These are phyloP conservation scores for Sicyos edulis DNA, from an alignment of 306 rosid genomes.

Conservation along the genomic window DNA sequence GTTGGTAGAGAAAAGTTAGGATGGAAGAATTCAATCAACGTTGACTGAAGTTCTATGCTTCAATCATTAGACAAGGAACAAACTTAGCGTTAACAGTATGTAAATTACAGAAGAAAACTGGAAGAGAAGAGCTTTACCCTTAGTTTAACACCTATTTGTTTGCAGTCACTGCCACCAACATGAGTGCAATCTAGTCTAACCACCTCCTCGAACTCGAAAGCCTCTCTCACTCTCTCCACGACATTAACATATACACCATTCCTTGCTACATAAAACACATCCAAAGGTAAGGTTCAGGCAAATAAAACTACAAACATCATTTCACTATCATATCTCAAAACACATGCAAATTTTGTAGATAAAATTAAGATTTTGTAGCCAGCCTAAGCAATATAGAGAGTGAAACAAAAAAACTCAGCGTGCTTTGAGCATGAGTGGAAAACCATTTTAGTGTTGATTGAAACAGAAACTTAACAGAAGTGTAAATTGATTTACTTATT, in stretches of 20 bases:
- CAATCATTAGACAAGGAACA: neutral
- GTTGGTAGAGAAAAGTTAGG: neutral
- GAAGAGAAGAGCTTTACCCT: slow-evolving; percentile 40
- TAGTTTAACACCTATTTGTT: slow-evolving; percentile 70
- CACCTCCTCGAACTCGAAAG: slow-evolving; percentile 62
- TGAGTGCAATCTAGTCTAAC: slow-evolving; percentile 77
- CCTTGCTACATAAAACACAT: slow-evolving; percentile 54
- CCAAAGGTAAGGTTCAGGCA: neutral
- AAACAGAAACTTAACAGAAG: no score
- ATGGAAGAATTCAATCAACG: neutral
- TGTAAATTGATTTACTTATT: no score
- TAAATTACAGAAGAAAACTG: neutral
- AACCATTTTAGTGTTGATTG: no score
- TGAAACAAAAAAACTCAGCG: no score
- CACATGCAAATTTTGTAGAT: neutral
- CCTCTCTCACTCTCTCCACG: slow-evolving; percentile 67
- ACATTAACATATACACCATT: slow-evolving; percentile 85
- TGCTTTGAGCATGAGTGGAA: no score
- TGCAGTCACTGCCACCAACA: slow-evolving; percentile 77
- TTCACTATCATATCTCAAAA: slow-evolving; percentile 4
- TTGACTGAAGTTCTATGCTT: neutral
- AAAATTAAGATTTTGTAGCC: neutral
- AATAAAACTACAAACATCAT: neutral
- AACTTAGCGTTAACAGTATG: neutral
- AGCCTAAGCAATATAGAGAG: neutral